These are phyloP conservation scores for Leucosporidium yakuticum DNA, from an alignment of 768 basidiomycete species.

Conservation along the genomic window DNA sequence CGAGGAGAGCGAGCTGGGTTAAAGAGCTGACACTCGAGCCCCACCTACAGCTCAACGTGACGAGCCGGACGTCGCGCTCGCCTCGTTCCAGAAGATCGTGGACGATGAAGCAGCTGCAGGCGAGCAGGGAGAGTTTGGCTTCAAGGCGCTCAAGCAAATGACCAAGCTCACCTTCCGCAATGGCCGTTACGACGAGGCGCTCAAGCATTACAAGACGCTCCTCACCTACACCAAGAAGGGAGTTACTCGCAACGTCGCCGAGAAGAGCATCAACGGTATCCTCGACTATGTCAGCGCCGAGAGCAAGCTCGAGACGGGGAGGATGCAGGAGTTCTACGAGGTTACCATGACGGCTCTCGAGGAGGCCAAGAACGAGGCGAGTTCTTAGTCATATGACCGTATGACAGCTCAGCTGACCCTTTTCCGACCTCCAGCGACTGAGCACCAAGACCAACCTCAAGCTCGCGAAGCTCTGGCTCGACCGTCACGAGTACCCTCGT, in stretches of 20 bases:
- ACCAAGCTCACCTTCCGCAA: constrained; percentile 87
- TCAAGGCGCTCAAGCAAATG: constrained; percentile 96
- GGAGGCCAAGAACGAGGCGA: constrained; percentile 92
- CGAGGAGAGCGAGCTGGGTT: constrained; percentile 44
- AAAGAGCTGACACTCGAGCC: constrained; percentile 53
- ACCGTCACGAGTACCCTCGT: constrained; percentile 81
- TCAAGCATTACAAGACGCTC: constrained; percentile 76
- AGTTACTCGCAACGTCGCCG: constrained; percentile 90
- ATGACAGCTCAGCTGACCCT: constrained; percentile 3
- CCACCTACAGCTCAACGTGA: constrained; percentile 47
- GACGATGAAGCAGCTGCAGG: constrained; percentile 86
- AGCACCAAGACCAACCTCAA: constrained; percentile 95
- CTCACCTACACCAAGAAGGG: constrained; percentile 92
- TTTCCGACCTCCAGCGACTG: constrained; percentile 57
- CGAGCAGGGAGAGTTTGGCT: constrained; percentile 79
- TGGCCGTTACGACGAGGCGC: constrained; percentile 67
- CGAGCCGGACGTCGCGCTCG: constrained; percentile 80
- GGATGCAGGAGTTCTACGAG: constrained; percentile 92
- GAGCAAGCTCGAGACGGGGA: constrained; percentile 55
- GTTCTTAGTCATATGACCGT: constrained; percentile 34
- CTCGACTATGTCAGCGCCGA: constrained; percentile 71
- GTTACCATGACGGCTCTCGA: constrained; percentile 80
- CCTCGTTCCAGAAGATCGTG: constrained; percentile 81
- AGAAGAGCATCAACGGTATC: constrained; percentile 97
- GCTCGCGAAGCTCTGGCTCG: constrained; percentile 93